phyloP scores from a whole-genome alignment of 768 basidiomycete genomes.

The Mycena rosella region DNA sequence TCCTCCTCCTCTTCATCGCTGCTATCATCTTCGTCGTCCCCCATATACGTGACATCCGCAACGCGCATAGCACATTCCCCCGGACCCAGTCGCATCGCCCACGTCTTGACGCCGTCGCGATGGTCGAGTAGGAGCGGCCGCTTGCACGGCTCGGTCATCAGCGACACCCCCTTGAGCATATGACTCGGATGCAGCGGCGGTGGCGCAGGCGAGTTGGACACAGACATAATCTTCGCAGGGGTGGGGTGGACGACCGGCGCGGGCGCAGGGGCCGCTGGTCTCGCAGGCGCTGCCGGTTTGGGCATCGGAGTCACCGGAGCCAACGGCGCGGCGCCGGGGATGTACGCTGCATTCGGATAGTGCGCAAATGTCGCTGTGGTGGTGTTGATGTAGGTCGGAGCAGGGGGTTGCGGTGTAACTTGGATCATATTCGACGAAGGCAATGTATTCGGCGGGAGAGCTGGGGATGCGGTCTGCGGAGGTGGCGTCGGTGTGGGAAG shows the following conservation, averaged over 20 bases:
- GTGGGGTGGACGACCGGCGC: constrained; percentile 40
- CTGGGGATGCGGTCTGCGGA: constrained; percentile 42
- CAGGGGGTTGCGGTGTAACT: constrained; percentile 32
- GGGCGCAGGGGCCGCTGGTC: constrained; percentile 40
- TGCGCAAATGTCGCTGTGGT: constrained; percentile 51
- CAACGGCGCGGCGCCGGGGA: constrained; percentile 48
- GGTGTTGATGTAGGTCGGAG: constrained; percentile 31
- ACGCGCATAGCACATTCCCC: constrained; percentile 71
- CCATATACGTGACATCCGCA: constrained; percentile 64
- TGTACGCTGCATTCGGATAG: constrained; percentile 69
- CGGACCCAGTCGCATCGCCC: constrained; percentile 73
- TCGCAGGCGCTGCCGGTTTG: too few species aligned
- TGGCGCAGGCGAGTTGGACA: constrained; percentile 56
- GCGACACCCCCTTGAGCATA: constrained; percentile 65
- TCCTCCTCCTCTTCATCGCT: constrained; percentile 67
- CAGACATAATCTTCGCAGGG: constrained; percentile 40
- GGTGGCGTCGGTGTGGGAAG: constrained; percentile 43
- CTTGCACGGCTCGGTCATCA: constrained; percentile 70
- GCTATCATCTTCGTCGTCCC: constrained; percentile 70
- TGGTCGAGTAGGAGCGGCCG: constrained; percentile 71
- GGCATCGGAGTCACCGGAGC: constrained; percentile 44
- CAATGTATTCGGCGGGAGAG: constrained; percentile 36
- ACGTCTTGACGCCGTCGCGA: constrained; percentile 78
- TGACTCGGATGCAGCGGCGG: constrained; percentile 53
- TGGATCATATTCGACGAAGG: constrained; percentile 37